Conservation (phyloP, 768 basidiomycete genomes). For the Leccinum incarnatum region DNA sequence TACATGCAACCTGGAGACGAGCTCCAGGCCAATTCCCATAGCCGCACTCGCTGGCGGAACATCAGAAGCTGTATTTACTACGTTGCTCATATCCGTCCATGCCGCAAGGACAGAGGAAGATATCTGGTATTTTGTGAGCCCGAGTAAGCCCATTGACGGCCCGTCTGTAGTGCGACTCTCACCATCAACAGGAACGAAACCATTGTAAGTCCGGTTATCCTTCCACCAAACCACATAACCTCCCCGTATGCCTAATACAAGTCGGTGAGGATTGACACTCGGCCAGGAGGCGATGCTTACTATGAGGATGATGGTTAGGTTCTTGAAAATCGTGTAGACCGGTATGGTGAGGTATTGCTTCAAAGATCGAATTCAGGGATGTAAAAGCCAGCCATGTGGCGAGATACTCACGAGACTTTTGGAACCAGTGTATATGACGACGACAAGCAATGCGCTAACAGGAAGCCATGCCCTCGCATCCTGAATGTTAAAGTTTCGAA, state of each 20-base stretch:
- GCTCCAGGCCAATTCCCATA: slow-evolving; percentile 27
- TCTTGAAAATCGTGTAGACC: slow-evolving; percentile 99
- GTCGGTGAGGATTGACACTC: slow-evolving; percentile 1
- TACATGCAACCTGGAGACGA: slow-evolving; percentile 55
- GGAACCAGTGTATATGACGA: slow-evolving; percentile 96
- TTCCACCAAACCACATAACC: slow-evolving; percentile 93
- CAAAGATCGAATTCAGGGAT: neutral
- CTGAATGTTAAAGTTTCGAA: slow-evolving; percentile 75
- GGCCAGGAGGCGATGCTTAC: slow-evolving; percentile 42
- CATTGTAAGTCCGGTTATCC: slow-evolving; percentile 83
- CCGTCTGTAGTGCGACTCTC: slow-evolving; percentile 15
- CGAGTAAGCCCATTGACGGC: neutral
- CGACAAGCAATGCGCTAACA: slow-evolving; percentile 86
- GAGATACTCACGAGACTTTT: slow-evolving; percentile 83
- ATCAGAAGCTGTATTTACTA: slow-evolving; percentile 27
- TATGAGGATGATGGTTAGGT: slow-evolving; percentile 98
- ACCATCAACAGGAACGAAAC: slow-evolving; percentile 93
- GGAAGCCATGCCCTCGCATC: slow-evolving; percentile 96
- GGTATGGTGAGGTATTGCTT: slow-evolving; percentile 98
- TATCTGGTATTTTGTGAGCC: slow-evolving; percentile 47
- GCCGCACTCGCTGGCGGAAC: slow-evolving; percentile 27
- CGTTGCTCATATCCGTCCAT: slow-evolving; percentile 74
- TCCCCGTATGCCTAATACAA: slow-evolving; percentile 86
- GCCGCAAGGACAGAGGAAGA: slow-evolving; percentile 95
- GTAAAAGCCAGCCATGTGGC: neutral